A percentile compares a stretch with the other conserved stretches of the same genome.
Conservation (phyloP, 2,329 filamentous ascomycete genomes). For the Camillea tinctor region DNA sequence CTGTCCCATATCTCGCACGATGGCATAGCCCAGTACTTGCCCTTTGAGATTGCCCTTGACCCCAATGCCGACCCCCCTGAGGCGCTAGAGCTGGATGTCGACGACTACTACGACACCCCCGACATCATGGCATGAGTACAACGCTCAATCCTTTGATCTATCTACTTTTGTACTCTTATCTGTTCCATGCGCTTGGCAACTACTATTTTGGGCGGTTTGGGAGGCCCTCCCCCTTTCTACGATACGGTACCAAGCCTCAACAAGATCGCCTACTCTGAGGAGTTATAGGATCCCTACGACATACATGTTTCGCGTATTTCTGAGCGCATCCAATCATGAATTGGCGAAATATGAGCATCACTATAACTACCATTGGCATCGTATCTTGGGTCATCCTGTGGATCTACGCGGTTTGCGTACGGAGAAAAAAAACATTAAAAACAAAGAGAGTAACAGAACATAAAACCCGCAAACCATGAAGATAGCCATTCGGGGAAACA, state of each 20-base stretch:
- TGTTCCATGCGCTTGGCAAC: background rate
- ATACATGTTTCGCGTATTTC: background rate
- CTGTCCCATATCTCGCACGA: conserved; percentile 15
- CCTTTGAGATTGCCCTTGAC: conserved; percentile 15
- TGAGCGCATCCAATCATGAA: background rate
- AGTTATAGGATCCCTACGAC: background rate
- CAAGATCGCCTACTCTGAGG: background rate
- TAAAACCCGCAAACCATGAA: no score
- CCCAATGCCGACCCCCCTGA: conserved; percentile 30
- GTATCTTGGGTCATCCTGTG: no score
- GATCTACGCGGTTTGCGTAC: no score
- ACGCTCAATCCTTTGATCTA: background rate
- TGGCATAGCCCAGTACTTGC: conserved; percentile 21
- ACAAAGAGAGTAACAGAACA: no score
- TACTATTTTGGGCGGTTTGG: background rate
- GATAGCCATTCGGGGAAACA: conserved; percentile 5
- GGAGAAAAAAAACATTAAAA: no score
- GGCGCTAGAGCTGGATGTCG: conserved; percentile 25
- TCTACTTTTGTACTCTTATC: background rate
- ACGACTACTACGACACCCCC: conserved; percentile 14
- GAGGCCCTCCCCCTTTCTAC: no score
- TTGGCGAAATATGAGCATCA: background rate
- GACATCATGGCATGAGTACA: conserved; percentile 8
- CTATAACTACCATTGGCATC: background rate
- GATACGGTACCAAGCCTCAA: background rate